A percentile compares a stretch with the other conserved stretches of the same genome.
Conservation (phyloP, 495 filamentous ascomycete species). For the Daldinia bambusicola region DNA sequence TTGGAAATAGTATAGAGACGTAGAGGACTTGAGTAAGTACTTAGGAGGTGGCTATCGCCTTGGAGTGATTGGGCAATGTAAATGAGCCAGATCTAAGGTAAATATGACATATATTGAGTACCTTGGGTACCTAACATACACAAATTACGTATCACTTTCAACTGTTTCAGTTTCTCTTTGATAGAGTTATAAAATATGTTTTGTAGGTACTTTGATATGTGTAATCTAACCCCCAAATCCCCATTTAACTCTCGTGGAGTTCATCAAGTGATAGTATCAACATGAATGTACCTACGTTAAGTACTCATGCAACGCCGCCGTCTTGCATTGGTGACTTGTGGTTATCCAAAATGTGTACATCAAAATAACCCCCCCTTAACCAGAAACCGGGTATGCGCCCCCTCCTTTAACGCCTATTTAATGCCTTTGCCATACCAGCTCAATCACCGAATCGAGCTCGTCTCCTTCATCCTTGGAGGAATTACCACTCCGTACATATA, state of each 20-base stretch:
- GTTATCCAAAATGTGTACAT: background rate
- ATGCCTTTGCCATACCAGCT: conserved; percentile 44
- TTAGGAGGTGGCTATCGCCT: too few species aligned
- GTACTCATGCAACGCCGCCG: background rate
- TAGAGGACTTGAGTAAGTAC: too few species aligned
- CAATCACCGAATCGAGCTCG: conserved; percentile 43
- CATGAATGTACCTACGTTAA: background rate
- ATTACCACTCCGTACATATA: conserved; percentile 41
- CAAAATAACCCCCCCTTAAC: conserved; percentile 1
- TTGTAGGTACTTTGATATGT: background rate
- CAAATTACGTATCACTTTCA: too few species aligned
- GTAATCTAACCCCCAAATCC: background rate
- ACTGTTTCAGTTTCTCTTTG: too few species aligned
- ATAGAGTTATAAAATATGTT: too few species aligned
- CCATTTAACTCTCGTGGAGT: background rate
- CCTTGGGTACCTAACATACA: too few species aligned
- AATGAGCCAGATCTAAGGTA: too few species aligned
- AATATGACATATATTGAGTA: too few species aligned
- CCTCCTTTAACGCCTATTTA: conserved; percentile 27
- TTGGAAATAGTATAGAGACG: background rate
- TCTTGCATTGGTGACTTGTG: background rate
- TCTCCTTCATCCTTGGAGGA: conserved; percentile 35
- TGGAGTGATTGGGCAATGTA: too few species aligned
- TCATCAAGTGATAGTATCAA: background rate
- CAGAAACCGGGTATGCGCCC: background rate